These are phyloP conservation scores for Gynochthodes officinalis DNA, from an alignment of 257 asterid genomes.

Conservation along the genomic window DNA sequence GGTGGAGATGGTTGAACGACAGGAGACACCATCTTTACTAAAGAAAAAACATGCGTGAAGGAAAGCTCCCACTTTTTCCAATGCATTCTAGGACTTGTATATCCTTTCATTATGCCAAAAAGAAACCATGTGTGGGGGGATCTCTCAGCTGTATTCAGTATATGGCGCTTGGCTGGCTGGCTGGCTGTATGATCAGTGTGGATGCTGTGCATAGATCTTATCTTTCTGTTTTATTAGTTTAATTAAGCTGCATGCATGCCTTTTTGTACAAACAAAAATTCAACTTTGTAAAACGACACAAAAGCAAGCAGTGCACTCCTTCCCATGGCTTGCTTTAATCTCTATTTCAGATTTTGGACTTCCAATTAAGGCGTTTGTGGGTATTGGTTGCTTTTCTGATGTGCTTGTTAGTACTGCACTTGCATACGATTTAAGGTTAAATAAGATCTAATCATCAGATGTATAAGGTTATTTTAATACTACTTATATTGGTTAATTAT, in stretches of 20 bases:
- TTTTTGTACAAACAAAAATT: neutral
- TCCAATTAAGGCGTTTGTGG: too few relatives aligned
- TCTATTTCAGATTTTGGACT: too few relatives aligned
- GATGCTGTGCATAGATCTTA: neutral
- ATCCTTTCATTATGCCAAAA: neutral
- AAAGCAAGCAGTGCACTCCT: neutral
- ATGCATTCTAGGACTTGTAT: neutral
- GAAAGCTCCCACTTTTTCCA: neutral
- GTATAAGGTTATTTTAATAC: too few relatives aligned
- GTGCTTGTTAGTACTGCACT: too few relatives aligned
- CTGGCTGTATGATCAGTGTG: neutral
- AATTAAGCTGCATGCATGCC: neutral
- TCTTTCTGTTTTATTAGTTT: neutral
- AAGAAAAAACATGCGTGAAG: too few relatives aligned
- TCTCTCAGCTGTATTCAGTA: neutral
- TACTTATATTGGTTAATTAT: too few relatives aligned
- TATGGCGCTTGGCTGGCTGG: too few relatives aligned
- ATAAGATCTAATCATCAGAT: too few relatives aligned
- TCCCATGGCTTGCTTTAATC: neutral
- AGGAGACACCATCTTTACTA: constrained; percentile 76
- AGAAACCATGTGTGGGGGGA: neutral
- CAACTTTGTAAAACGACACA: neutral
- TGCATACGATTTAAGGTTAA: too few relatives aligned
- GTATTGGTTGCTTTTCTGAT: too few relatives aligned
- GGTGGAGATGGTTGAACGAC: constrained; percentile 97